Percentiles rank a stretch among this genome's conserved stretches.
Conservation (phyloP, 345 rosid species). For the Eucalyptus brandiana region DNA sequence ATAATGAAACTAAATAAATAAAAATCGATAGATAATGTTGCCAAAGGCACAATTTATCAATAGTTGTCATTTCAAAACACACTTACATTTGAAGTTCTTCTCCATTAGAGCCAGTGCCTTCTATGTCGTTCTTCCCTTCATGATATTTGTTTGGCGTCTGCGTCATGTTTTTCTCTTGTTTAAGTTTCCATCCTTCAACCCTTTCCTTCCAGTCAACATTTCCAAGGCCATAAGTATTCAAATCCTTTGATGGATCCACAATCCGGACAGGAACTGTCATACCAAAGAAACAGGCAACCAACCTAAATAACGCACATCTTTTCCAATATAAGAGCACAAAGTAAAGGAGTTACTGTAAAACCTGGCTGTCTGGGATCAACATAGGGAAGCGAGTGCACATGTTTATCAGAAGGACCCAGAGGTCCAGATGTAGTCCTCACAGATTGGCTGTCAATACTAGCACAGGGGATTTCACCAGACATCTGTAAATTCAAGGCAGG, state of each 20-base stretch:
- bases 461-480: slow-evolving; percentile 91
- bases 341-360: slow-evolving; percentile 2
- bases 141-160: slow-evolving; percentile 51
- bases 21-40: neutral
- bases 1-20: neutral
- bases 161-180: slow-evolving; percentile 84
- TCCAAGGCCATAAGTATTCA: slow-evolving; percentile 96
- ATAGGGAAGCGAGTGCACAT: slow-evolving; percentile 75
- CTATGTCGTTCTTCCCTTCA: slow-evolving; percentile 93
- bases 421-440: slow-evolving; percentile 99
- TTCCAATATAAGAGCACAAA: neutral
- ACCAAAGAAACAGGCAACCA: neutral
- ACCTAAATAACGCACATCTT: neutral
- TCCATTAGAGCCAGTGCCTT: slow-evolving; percentile 98
- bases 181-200: slow-evolving; percentile 98
- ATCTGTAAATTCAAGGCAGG: slow-evolving; percentile 28
- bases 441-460: slow-evolving; percentile 82
- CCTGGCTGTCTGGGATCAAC: slow-evolving; percentile 98
- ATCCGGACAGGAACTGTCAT: slow-evolving; percentile 89
- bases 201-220: slow-evolving; percentile 99
- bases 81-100: slow-evolving; percentile 95
- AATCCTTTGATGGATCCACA: slow-evolving; percentile 97
- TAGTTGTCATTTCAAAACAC: neutral
- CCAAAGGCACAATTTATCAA: neutral
- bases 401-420: slow-evolving; percentile 82